Base-by-base conservation (phyloP, 805 yeast genomes). In the Candida dajiaensis region DNA sequence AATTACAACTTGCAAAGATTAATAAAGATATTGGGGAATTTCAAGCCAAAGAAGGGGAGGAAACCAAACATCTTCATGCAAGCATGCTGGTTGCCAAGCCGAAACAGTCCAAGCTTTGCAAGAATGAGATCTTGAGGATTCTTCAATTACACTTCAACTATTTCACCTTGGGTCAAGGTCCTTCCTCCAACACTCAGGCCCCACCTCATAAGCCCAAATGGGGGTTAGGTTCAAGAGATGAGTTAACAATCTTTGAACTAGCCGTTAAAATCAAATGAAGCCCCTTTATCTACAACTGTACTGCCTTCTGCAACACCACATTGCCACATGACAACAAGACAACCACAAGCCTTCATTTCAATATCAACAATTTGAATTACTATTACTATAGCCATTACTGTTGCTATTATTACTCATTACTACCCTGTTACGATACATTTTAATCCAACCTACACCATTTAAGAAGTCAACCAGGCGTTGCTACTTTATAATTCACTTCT, bases 211-310 rank as follows among this genome's bases (percentile, higher is more conserved):
- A 46, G 38, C 59, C 61, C 12, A 47, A 45, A n/a, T 56, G 61
- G 61, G 53, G 58, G 15, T 23, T 54, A 7, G 61, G 61, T 2
- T 42, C 43, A 13, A 53, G 52, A 31, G 47, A 56, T 36, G 59
- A 56, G 23, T 40, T 56, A n/a, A 28, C 50, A 2, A 47, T 56
- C n/a, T 15, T 53, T n/a, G 42, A 41, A 3, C 33, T 56, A 37
- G 25, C 47, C 1, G 44, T 51, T 18, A 33, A 28, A 4, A 16
- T 33, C 36, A 33, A 33, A 28, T 28, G 31, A 28, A n/a, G 3
- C n/a, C 6, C 31, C n/a, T 12, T 13, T 4, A 28, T 13, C 13
- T 9, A 25, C 28, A 8, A 8, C 28, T 3, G 10, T 25, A 25
- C 10, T 25, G 13, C 12, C 28, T 25, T 12, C 28, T 12, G 13